Base-by-base conservation (phyloP, 305 asterid genomes). In the Solanum chacoense region DNA sequence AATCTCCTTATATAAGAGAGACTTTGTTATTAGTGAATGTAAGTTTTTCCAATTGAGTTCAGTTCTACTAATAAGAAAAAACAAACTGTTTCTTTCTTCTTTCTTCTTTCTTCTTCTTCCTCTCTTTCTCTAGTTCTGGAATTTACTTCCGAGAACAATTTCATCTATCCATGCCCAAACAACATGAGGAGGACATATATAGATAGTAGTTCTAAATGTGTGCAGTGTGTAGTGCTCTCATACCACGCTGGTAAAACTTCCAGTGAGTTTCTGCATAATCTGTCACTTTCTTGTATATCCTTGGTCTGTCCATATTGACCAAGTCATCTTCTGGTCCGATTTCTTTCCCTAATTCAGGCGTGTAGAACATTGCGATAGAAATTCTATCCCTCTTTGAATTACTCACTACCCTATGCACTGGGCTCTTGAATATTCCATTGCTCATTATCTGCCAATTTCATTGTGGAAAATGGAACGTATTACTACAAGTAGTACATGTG, bases 341-440 rank as follows among this genome's bases (percentile, higher is more conserved):
- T 90, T 93, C 95, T 87, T 92, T 93, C 59, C 95, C 95, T 8
- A n/a, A 84, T 89, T 92, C 94, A 12, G 94, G 96, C 4, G 92
- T 86, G 86, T 92, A 93, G 88, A 94, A 94, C 29, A 90, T 38
- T 9, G 93, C 93, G 11, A 93, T 69, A 8, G 95, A 92, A 5
- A 91, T 83, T 88, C 96, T 88, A 20, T 92, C 94, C 89, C 90
- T 85, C 35, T 65, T 29, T 38, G 93, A 88, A 88, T 89, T 90
- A 36, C 94, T 92, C 29, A 92, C 34, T 13, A 92, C 96, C 83
- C 96, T 91, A 28, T 94, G 96, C 90, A 93, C 91, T 18, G 93
- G 93, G 84, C 94, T 91, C 89, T 88, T 92, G 90, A 93, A 91
- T 75, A 91, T 75, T 20, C 96, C 95, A 31, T 94, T 93, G 92